phyloP scores from a whole-genome alignment of 768 basidiomycete species.

The Pisolithus orientalis region DNA sequence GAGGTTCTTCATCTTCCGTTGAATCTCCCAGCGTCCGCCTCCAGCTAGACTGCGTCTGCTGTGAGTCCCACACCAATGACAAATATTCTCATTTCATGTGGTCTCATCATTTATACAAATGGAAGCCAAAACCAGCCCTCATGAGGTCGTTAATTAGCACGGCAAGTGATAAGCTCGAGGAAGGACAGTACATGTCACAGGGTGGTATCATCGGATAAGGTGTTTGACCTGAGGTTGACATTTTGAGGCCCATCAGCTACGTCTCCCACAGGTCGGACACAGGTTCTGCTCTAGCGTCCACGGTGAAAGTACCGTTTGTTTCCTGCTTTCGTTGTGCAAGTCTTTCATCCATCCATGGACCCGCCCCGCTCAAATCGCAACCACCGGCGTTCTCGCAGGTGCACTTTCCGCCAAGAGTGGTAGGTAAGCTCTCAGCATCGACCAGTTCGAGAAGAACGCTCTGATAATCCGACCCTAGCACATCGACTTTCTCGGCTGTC shows the following conservation, averaged over 20 bases:
- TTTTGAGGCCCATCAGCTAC: neutral
- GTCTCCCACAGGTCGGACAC: neutral
- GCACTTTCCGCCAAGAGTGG: slow-evolving; percentile 58
- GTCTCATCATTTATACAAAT: no score
- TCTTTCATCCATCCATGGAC: slow-evolving; percentile 66
- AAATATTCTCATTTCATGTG: no score
- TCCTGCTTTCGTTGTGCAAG: slow-evolving; percentile 10
- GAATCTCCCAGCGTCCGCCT: no score
- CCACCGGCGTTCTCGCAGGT: slow-evolving; percentile 50
- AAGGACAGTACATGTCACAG: no score
- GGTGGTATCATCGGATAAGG: no score
- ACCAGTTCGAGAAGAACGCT: slow-evolving; percentile 51
- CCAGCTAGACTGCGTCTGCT: no score
- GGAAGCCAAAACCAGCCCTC: no score
- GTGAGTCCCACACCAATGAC: no score
- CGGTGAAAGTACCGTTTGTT: neutral
- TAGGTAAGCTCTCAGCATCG: slow-evolving; percentile 59
- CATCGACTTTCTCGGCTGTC: slow-evolving; percentile 60
- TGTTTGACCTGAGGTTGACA: no score
- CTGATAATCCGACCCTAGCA: slow-evolving; percentile 58
- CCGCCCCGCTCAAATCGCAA: slow-evolving; percentile 56
- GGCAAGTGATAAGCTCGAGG: no score
- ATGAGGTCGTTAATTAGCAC: no score
- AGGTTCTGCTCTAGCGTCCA: slow-evolving; percentile 1
- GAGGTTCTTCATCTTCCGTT: no score